Conservation (phyloP, 1,284 basidiomycete species). For the Afroboletus lepidellus region DNA sequence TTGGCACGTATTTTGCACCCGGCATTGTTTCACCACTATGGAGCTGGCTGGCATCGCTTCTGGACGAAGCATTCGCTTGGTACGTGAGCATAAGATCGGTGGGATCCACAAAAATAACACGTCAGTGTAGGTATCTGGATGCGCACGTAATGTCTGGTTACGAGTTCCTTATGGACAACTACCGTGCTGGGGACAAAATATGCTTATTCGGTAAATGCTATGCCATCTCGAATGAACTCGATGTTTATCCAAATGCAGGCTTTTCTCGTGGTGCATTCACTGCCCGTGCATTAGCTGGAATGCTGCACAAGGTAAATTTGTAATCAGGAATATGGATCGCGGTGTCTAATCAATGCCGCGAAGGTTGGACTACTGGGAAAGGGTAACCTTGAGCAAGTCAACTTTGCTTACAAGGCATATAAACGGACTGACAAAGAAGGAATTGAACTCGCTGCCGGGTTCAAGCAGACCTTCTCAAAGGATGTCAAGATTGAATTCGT, state of each 20-base stretch:
- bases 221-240: background rate
- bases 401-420: conserved; percentile 68
- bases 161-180: conserved; percentile 68
- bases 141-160: conserved; percentile 65
- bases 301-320: conserved; percentile 45
- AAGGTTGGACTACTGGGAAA: conserved; percentile 43
- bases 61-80: conserved; percentile 64
- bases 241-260: conserved; percentile 37
- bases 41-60: conserved; percentile 45
- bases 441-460: conserved; percentile 48
- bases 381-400: conserved; percentile 58
- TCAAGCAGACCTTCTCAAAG: conserved; percentile 65
- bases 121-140: conserved; percentile 50
- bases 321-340: background rate
- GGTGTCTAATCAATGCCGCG: background rate
- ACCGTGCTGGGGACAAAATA: conserved; percentile 55
- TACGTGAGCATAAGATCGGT: conserved; percentile 28
- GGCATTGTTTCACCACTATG: conserved; percentile 54
- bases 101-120: background rate
- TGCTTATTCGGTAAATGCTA: conserved; percentile 55
- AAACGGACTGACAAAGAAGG: conserved; percentile 47
- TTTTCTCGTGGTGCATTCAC: conserved; percentile 80
- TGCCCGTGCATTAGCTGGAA: conserved; percentile 70
- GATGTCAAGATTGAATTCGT: conserved; percentile 60
- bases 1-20: conserved; percentile 61